Evolutionary conservation across 2,329 filamentous ascomycete species (phyloP).

Genomic region (Calonectria hawksworthii): DNA sequence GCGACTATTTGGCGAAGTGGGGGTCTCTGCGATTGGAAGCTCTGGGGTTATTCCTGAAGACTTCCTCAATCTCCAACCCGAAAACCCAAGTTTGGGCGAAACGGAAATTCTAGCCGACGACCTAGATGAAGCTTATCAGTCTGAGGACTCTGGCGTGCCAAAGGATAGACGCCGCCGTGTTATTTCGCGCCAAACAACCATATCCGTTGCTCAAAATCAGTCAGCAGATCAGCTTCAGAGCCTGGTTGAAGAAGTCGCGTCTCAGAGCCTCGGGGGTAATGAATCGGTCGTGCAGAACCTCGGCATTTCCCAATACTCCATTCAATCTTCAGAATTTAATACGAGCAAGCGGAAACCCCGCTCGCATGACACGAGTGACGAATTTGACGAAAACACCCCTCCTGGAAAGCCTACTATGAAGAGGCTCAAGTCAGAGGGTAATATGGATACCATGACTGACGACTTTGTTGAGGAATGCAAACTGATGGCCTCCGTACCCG

Average conservation of each 20-base stretch:
- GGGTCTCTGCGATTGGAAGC: conserved; percentile 66
- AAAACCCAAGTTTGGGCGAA: conserved; percentile 55
- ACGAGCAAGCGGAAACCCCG: conserved; percentile 70
- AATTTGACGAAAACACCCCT: conserved; percentile 57
- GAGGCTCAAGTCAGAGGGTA: conserved; percentile 65
- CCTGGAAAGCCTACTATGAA: conserved; percentile 66
- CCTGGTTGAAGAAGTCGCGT: conserved; percentile 65
- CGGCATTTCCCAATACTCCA: conserved; percentile 40
- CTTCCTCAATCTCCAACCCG: conserved; percentile 62
- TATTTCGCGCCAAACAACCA: conserved; percentile 41
- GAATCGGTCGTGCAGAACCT: conserved; percentile 46
- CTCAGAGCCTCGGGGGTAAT: conserved; percentile 68
- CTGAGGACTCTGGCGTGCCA: conserved; percentile 54
- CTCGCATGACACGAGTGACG: conserved; percentile 65
- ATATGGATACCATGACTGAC: conserved; percentile 53
- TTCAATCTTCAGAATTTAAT: conserved; percentile 54
- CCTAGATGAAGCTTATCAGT: conserved; percentile 59
- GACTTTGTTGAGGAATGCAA: conserved; percentile 59
- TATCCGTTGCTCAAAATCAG: conserved; percentile 58
- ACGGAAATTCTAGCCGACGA: conserved; percentile 62
- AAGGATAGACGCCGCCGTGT: conserved; percentile 43
- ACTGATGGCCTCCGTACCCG: conserved; percentile 64
- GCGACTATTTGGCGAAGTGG: conserved; percentile 69
- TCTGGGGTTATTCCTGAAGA: conserved; percentile 65
- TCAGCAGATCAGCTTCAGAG: conserved; percentile 66